Evolutionary conservation across 2,329 filamentous ascomycete genomes (phyloP).

Genomic region (Zasmidium citrigriseum): DNA sequence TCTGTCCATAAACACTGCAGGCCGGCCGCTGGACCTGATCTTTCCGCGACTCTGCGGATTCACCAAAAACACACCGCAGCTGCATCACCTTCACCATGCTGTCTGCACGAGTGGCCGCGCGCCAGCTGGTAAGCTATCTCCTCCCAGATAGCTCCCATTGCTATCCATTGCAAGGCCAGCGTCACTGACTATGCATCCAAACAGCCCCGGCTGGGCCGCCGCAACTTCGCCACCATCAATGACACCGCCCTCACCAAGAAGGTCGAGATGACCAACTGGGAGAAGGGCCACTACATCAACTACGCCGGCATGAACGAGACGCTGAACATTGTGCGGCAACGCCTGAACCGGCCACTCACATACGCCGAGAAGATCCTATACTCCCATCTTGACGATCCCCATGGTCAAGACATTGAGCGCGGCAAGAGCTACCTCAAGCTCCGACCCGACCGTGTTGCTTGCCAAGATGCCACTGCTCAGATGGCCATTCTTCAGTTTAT

Average conservation of each 20-base stretch:
- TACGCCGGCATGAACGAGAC: conserved; percentile 99
- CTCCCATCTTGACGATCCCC: conserved; percentile 96
- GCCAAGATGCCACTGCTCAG: conserved; percentile 98
- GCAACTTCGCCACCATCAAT: conserved; percentile 76
- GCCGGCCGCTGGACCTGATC: conserved; percentile 26
- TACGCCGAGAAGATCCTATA: conserved; percentile 99
- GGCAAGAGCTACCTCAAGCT: conserved; percentile 95
- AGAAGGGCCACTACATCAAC: conserved; percentile 97
- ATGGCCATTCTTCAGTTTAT: conserved; percentile 99
- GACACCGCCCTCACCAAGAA: conserved; percentile 89
- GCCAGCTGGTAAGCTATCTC: conserved; percentile 40
- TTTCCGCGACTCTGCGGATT: conserved; percentile 15
- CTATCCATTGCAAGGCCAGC: conserved; percentile 10
- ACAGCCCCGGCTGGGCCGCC: conserved; percentile 50
- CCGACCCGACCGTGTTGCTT: conserved; percentile 94
- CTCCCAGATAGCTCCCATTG: conserved; percentile 17
- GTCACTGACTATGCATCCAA: conserved; percentile 19
- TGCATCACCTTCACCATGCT: conserved; percentile 35
- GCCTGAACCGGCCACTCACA: conserved; percentile 90
- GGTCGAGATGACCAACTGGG: conserved; percentile 97
- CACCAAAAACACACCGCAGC: conserved; percentile 19
- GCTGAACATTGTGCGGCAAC: conserved; percentile 81
- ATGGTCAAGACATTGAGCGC: conserved; percentile 94
- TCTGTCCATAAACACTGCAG: conserved; percentile 18
- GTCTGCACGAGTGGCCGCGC: conserved; percentile 39